Evolutionary conservation across 306 rosid genomes (phyloP), one percentile per base, ranked within the genome.

Genomic region (Leucaena leucocephala): DNA sequence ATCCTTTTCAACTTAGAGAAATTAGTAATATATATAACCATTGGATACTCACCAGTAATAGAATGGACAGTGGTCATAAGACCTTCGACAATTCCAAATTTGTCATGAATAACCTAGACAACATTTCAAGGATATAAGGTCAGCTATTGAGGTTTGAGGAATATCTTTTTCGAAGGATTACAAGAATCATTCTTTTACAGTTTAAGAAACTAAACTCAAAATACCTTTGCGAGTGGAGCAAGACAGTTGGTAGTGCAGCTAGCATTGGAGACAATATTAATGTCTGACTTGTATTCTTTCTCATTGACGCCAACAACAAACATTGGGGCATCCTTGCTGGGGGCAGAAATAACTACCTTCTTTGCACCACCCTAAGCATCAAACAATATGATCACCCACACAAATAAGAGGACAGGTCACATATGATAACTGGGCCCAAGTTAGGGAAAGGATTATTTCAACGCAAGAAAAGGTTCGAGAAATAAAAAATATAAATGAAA

Each of bases 251-350:
- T 91, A 8, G 98, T 91, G 84, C 97, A 93, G 39, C 98, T 93
- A 71, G 96, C 97, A 81, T 94, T 94, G 68, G 96, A 94, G 68
- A 94, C 91, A 72, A 94, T 82, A 77, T 77, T 0, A 8, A 87
- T 84, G 19, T 94, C 90, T n/a, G 91, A 19, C 85, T 77, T 91
- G 85, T 91, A 94, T 38, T 94, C 97, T 14, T 91, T 89, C 86
- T 94, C 97, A 38, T 94, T 94, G 52, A 94, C 98, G 75, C 98
- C 97, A n/a, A 94, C 91, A 81, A 94, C 98, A 67, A 90, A 94
- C 97, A 91, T 91, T 12, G 98, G 98, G 2, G 98, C 98, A 80
- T 94, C 97, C 85, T 90, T 92, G 79, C 98, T 91, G 1, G 98
- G 98, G 61, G 98, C 97, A 36, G 98, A 93, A 77, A 93, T 93